phyloP scores from a whole-genome alignment of 805 yeast genomes.

The Sugiyamaella qingdaonensis region DNA sequence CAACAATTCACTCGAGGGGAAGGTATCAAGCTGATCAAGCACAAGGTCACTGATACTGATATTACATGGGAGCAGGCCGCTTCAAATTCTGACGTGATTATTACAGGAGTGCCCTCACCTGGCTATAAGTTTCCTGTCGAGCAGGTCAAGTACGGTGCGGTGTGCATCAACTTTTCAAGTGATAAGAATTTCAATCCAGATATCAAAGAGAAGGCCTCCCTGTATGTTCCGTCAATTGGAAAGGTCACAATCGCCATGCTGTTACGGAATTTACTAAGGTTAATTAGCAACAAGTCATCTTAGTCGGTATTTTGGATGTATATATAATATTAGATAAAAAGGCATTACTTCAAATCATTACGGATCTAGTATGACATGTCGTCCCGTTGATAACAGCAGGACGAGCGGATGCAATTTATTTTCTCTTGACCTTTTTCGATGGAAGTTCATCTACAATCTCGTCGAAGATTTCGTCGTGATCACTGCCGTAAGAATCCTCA shows the following conservation, averaged over 20 bases:
- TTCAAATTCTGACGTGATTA: slow-evolving; percentile 77
- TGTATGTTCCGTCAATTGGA: slow-evolving; percentile 93
- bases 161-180: slow-evolving; percentile 84
- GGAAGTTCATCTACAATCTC: slow-evolving; percentile 16
- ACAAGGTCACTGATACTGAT: slow-evolving; percentile 63
- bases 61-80: slow-evolving; percentile 60
- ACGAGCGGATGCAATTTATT: neutral
- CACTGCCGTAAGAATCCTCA: slow-evolving; percentile 29
- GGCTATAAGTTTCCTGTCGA: slow-evolving; percentile 82
- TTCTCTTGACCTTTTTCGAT: slow-evolving; percentile 13
- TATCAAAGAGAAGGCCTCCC: slow-evolving; percentile 79
- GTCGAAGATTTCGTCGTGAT: slow-evolving; percentile 12
- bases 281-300: slow-evolving; percentile 55
- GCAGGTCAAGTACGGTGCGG: slow-evolving; percentile 79
- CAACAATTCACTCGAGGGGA: slow-evolving; percentile 94
- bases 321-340: neutral
- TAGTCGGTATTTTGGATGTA: neutral
- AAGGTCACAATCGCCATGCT: slow-evolving; percentile 96
- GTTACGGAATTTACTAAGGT: slow-evolving; percentile 78
- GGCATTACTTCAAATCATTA: neutral
- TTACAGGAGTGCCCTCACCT: slow-evolving; percentile 92
- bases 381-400: neutral
- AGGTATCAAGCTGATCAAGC: slow-evolving; percentile 75
- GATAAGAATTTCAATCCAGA: slow-evolving; percentile 77
- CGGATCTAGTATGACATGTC: too few relatives aligned